A percentile compares a stretch with the other conserved stretches of the same genome.
phyloP scores from a whole-genome alignment of 495 filamentous ascomycete species.

The Patellaria atrata region DNA sequence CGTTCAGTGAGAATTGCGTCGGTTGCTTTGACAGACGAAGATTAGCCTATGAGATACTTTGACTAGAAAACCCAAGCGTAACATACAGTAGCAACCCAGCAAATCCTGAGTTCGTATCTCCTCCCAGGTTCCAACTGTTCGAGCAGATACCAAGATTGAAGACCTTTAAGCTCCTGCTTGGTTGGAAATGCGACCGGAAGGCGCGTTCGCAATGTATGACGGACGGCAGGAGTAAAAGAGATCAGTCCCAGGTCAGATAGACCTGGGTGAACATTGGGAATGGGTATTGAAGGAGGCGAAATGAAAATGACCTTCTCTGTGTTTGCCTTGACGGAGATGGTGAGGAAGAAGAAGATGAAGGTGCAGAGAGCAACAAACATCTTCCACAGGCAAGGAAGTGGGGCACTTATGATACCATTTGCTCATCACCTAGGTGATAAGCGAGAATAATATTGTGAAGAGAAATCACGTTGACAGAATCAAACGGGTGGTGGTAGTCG shows the following conservation, averaged over 20 bases:
- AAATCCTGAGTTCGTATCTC: constrained; percentile 84
- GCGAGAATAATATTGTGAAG: too few species aligned
- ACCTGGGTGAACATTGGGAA: constrained; percentile 41
- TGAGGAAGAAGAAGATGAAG: constrained; percentile 24
- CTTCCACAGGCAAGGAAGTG: constrained; percentile 5
- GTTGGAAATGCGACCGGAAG: constrained; percentile 55
- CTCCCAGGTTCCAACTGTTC: constrained; percentile 54
- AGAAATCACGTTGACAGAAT: too few species aligned
- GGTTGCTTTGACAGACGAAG: constrained; percentile 51
- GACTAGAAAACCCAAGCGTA: constrained; percentile 9
- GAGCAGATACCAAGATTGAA: constrained; percentile 71
- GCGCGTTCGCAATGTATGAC: constrained; percentile 40
- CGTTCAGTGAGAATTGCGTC: constrained; percentile 58
- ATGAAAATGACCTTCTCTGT: constrained; percentile 87
- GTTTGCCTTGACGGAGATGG: constrained; percentile 41
- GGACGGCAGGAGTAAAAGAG: constrained; percentile 40
- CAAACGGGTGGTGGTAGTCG: too few species aligned
- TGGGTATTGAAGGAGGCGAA: constrained; percentile 40
- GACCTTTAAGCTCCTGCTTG: constrained; percentile 36
- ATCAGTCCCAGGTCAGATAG: constrained; percentile 52
- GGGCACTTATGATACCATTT: too few species aligned
- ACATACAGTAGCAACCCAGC: constrained; percentile 85
- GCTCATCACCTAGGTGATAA: too few species aligned
- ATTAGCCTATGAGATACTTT: not conserved
- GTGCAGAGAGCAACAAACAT: constrained; percentile 18